These are phyloP conservation scores for Suhomyces panamericanus DNA, from an alignment of 1,139 yeast species.

Conservation along the genomic window DNA sequence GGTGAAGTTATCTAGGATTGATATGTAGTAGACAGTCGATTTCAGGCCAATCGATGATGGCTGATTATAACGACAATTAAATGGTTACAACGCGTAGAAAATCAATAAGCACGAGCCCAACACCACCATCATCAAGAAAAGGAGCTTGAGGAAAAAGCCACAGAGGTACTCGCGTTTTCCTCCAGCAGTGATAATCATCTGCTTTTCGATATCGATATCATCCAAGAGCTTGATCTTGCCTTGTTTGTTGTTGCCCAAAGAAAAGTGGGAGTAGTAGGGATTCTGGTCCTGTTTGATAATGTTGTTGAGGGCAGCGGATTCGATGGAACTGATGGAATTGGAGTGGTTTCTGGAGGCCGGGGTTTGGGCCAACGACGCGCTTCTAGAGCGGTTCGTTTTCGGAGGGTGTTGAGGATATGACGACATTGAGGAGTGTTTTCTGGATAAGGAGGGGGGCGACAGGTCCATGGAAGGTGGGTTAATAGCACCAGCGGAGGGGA, in stretches of 20 bases:
- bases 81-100: constrained; percentile 33
- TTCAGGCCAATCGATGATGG: neutral
- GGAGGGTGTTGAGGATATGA: neutral
- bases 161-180: constrained; percentile 38
- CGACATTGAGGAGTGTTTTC: constrained; percentile 5
- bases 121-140: constrained; percentile 32
- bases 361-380: constrained; percentile 9
- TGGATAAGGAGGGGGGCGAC: constrained; percentile 7
- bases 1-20: too few species aligned
- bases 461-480: neutral
- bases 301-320: constrained; percentile 15
- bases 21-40: too few species aligned
- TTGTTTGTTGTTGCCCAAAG: constrained; percentile 4
- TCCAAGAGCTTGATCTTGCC: constrained; percentile 25
- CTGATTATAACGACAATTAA: neutral
- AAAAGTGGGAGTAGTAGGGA: constrained; percentile 10
- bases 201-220: constrained; percentile 40
- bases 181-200: constrained; percentile 41
- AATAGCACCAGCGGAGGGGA: too few species aligned
- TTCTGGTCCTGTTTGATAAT: constrained; percentile 18
- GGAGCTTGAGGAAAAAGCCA: constrained; percentile 34
- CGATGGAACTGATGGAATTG: constrained; percentile 20
- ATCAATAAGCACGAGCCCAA: constrained; percentile 38
- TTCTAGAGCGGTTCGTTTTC: constrained; percentile 8
- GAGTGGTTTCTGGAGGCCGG: constrained; percentile 19